Evolutionary conservation across 2,329 filamentous ascomycete genomes (phyloP), one percentile per base, ranked within the genome.

Genomic region (Penicillium paneum): DNA sequence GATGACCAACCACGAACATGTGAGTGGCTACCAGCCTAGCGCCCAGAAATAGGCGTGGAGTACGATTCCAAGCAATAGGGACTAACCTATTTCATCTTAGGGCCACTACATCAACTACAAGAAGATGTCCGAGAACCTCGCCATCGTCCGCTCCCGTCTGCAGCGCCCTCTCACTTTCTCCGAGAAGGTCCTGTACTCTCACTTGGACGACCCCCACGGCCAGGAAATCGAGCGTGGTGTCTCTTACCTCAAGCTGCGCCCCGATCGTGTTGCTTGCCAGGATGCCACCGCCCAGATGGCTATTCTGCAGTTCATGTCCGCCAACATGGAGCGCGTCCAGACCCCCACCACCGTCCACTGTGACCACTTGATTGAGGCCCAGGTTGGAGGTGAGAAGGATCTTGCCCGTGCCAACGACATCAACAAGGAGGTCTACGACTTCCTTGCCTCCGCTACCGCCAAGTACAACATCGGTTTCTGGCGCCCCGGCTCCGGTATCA

Each of bases 391-490:
- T 68, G 85, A 82, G 62, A 94, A 97, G 85, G 94, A 99, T 89
- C 81, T 97, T 76, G 88, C 85, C 59, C 86, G 93, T 71, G 94
- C 94, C 68, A 82, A 93, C 71, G 84, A 86, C 67, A 96, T 96
- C 81, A 97, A 97, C 87, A 96, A 95, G 84, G 93, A 97, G 79
- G 94, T 99, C 67, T 99, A 97, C 80, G 89, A 97, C 79, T 99
- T 99, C 84, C 81, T 99, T 73, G 85, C 91, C 59, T 87, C 87
- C 61, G 89, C 93, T 64, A 97, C 93, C 76, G 92, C 92, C 72
- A 99, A 97, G 83, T 99, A 97, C 84, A 93, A 97, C 84, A 97
- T 97, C 76, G 94, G 94, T 82, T 97, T 97, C 88, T 99, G 94
- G 94, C 91, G 85, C 77, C 94, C 94, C 63, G 94, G 94, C 68